A percentile compares a stretch with the other conserved stretches of the same genome.
Conservation (phyloP, 2,329 filamentous ascomycete species). For the Fusarium proliferatum region DNA sequence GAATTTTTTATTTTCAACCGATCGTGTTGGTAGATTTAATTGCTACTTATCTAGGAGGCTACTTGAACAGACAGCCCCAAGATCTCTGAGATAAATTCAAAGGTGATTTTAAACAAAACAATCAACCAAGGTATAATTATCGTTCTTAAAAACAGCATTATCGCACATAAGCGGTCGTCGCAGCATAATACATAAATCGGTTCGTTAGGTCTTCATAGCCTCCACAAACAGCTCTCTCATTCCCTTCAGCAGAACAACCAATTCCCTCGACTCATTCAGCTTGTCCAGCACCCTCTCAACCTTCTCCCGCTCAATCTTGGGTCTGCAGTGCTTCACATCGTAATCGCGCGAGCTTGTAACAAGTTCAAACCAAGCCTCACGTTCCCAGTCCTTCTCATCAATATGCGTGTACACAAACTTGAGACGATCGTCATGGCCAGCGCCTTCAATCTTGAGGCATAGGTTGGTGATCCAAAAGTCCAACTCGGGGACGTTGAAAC, state of each 20-base stretch:
- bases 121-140: conserved; percentile 10
- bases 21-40: background rate
- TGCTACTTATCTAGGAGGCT: background rate
- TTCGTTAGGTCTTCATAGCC: conserved; percentile 64
- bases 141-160: conserved; percentile 3
- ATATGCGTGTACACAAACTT: conserved; percentile 92
- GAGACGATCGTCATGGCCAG: conserved; percentile 83
- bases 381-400: conserved; percentile 86
- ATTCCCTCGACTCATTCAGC: conserved; percentile 83
- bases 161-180: conserved; percentile 22
- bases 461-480: conserved; percentile 96
- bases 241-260: conserved; percentile 79
- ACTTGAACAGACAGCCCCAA: background rate
- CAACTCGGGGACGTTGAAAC: conserved; percentile 91
- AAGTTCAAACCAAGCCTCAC: conserved; percentile 94
- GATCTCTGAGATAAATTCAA: background rate
- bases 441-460: conserved; percentile 89
- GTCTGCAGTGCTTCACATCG: conserved; percentile 81
- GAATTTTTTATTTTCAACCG: too few relatives aligned
- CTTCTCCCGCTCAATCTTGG: conserved; percentile 82
- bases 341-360: conserved; percentile 85
- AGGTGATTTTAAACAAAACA: background rate
- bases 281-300: conserved; percentile 81
- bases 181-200: conserved; percentile 1
- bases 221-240: conserved; percentile 85